phyloP scores from a whole-genome alignment of 495 filamentous ascomycete species.

The Symbiotaphrina buchneri region DNA sequence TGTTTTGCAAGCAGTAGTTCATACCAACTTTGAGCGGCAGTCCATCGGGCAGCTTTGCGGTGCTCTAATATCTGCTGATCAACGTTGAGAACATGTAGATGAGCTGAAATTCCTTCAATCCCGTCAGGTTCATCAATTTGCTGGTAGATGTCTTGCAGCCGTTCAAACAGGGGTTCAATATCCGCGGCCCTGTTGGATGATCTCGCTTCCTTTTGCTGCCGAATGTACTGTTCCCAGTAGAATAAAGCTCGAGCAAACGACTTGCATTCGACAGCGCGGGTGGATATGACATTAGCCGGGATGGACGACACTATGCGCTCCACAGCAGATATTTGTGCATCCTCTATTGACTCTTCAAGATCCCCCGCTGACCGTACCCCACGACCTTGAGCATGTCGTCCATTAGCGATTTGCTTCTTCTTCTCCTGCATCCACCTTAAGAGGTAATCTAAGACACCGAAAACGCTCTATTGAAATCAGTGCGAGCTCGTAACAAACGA shows the following conservation, averaged over 20 bases:
- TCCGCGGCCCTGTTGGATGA: slow-evolving; percentile 16
- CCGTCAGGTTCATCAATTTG: slow-evolving; percentile 96
- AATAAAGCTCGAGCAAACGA: slow-evolving; percentile 84
- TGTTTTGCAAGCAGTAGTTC: slow-evolving; percentile 63
- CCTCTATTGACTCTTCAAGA: slow-evolving; percentile 16
- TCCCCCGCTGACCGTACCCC: slow-evolving; percentile 9
- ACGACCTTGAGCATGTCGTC: slow-evolving; percentile 15
- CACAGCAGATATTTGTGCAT: slow-evolving; percentile 34
- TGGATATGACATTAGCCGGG: slow-evolving; percentile 66
- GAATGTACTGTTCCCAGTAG: slow-evolving; percentile 82
- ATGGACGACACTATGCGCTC: slow-evolving; percentile 42
- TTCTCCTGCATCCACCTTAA: slow-evolving; percentile 73
- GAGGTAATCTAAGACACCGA: slow-evolving; percentile 76
- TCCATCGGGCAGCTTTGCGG: slow-evolving; percentile 85
- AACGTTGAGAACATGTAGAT: slow-evolving; percentile 58
- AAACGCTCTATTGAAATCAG: slow-evolving; percentile 40
- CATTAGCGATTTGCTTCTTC: slow-evolving; percentile 29
- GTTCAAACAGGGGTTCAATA: slow-evolving; percentile 39
- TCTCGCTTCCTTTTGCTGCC: slow-evolving; percentile 24
- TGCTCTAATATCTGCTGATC: slow-evolving; percentile 87
- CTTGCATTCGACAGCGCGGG: slow-evolving; percentile 70
- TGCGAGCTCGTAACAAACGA: slow-evolving; percentile 2
- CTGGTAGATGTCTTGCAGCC: slow-evolving; percentile 80
- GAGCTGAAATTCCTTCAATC: slow-evolving; percentile 77
- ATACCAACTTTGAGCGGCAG: slow-evolving; percentile 96